Conservation (phyloP, 73 alveolate species). For the Uronychia setigera region DNA sequence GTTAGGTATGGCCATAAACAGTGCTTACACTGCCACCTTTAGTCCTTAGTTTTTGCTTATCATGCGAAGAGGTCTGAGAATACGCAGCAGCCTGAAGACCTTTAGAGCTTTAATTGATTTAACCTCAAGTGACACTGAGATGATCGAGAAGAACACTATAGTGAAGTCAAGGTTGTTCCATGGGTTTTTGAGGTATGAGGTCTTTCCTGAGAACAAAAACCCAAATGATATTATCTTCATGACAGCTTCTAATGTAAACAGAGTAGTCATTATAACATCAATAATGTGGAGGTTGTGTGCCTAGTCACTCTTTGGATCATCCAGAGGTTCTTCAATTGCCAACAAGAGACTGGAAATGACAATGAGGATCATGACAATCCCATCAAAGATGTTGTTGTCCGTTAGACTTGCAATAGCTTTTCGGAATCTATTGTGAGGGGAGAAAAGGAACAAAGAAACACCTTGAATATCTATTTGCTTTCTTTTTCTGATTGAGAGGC, state of each 20-base stretch:
- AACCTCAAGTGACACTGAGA: background rate
- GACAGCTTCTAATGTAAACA: slow-evolving; percentile 10
- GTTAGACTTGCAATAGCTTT: background rate
- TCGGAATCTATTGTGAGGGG: background rate
- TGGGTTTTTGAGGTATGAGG: background rate
- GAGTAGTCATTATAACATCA: slow-evolving; percentile 4
- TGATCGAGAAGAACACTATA: background rate
- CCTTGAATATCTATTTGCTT: background rate
- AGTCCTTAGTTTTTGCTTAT: slow-evolving; percentile 19
- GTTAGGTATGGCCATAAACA: slow-evolving; percentile 35
- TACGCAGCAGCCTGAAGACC: background rate
- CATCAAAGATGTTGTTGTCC: slow-evolving; percentile 9
- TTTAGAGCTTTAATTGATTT: slow-evolving; percentile 12
- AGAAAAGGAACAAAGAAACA: background rate
- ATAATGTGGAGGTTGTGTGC: background rate
- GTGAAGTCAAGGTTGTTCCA: slow-evolving; percentile 16
- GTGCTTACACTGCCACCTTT: slow-evolving; percentile 47
- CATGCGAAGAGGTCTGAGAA: slow-evolving; percentile 7
- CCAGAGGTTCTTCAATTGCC: slow-evolving; percentile 44
- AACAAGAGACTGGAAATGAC: slow-evolving; percentile 22
- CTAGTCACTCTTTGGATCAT: slow-evolving; percentile 33
- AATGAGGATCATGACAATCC: slow-evolving; percentile 18
- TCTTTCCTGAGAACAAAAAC: background rate
- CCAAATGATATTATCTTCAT: slow-evolving; percentile 39
- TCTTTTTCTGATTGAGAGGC: background rate